phyloP scores from a whole-genome alignment of 2,329 filamentous ascomycete genomes.

The Fusarium armeniacum region DNA sequence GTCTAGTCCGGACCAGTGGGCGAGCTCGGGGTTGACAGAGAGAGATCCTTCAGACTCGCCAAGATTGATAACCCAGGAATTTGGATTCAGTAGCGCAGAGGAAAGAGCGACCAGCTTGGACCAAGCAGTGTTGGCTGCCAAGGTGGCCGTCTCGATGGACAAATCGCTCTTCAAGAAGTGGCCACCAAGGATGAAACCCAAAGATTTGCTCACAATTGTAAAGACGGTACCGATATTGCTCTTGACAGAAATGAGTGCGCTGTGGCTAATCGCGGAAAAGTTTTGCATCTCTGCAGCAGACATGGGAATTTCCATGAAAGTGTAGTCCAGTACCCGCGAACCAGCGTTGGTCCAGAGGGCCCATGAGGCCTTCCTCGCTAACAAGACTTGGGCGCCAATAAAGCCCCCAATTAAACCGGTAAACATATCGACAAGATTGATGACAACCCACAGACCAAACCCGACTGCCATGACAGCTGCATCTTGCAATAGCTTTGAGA shows the following conservation, averaged over 20 bases:
- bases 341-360: conserved; percentile 59
- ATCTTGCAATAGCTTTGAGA: conserved; percentile 86
- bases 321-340: conserved; percentile 64
- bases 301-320: conserved; percentile 65
- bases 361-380: conserved; percentile 59
- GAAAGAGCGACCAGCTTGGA: conserved; percentile 41
- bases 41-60: conserved; percentile 58
- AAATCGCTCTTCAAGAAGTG: conserved; percentile 52
- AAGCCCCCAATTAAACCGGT: conserved; percentile 54
- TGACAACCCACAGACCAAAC: conserved; percentile 60
- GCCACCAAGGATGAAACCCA: conserved; percentile 63
- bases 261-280: conserved; percentile 82
- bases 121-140: conserved; percentile 24
- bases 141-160: conserved; percentile 27
- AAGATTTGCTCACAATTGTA: conserved; percentile 54
- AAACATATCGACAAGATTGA: conserved; percentile 59
- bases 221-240: conserved; percentile 61
- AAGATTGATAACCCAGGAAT: conserved; percentile 71
- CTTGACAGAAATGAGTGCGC: conserved; percentile 74
- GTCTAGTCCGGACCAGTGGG: conserved; percentile 76
- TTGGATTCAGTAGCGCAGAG: conserved; percentile 60
- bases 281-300: conserved; percentile 76
- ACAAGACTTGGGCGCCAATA: conserved; percentile 50
- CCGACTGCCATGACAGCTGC: conserved; percentile 75
- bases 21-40: conserved; percentile 69